Conservation (phyloP, 106 monocot genomes). For the Platanthera guangdongensis region DNA sequence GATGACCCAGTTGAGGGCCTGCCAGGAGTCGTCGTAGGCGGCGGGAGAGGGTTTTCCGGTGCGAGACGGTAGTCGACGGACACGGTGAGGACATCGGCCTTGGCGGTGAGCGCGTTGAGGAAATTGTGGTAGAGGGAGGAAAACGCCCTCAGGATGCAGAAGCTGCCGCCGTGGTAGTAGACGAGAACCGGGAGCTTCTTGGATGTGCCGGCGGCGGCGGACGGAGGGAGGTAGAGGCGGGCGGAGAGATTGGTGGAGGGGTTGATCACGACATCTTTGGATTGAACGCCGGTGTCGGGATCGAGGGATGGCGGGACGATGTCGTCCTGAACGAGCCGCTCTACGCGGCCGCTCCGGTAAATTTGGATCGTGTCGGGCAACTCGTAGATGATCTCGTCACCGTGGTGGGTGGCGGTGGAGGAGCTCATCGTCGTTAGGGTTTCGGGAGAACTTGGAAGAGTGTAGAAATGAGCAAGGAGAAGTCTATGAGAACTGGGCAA, state of each 20-base stretch:
- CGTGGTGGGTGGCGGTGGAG: neutral
- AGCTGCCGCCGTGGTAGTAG: conserved; percentile 23
- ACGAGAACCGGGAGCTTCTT: conserved; percentile 22
- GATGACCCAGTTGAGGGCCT: conserved; percentile 21
- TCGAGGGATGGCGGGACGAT: neutral
- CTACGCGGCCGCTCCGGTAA: conserved; percentile 3
- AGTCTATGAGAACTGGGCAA: neutral
- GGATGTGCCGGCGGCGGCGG: too few species aligned
- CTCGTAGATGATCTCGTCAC: conserved; percentile 2
- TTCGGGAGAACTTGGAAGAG: neutral
- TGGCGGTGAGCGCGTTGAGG: conserved; percentile 15
- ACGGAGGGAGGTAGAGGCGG: neutral
- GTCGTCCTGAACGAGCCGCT: neutral
- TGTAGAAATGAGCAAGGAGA: neutral
- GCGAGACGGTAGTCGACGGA: conserved; percentile 1
- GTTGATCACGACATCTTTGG: neutral
- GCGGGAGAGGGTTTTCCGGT: neutral
- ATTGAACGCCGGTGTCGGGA: neutral
- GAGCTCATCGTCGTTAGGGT: neutral
- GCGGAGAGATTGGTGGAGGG: conserved; percentile 1
- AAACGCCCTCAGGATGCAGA: conserved; percentile 8
- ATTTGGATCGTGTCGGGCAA: neutral
- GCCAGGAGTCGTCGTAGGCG: neutral
- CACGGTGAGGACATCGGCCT: conserved; percentile 7
- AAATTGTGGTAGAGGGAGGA: conserved; percentile 15